Conservation (phyloP, 2,329 filamentous ascomycete species). For the Penicillium crustosum region DNA sequence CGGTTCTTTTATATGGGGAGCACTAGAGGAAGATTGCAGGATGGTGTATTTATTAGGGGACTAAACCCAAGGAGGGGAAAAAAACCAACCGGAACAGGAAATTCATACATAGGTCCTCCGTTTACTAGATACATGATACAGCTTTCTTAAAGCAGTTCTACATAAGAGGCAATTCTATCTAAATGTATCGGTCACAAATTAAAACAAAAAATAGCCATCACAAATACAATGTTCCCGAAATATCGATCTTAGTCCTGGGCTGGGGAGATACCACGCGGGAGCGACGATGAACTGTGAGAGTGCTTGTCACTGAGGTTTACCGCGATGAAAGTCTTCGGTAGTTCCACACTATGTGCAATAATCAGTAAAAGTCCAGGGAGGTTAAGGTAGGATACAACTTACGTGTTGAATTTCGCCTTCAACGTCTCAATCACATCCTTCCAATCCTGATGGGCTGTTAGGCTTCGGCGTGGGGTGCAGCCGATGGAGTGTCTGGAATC, state of each 20-base stretch:
- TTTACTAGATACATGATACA: not conserved
- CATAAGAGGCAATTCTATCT: not conserved
- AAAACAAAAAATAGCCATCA: not conserved
- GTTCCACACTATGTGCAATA: conserved; percentile 44
- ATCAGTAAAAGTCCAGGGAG: conserved; percentile 2
- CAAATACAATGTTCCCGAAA: not conserved
- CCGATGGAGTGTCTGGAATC: conserved; percentile 97
- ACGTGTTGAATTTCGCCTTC: conserved; percentile 92
- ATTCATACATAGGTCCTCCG: not conserved
- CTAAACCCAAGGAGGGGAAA: too few species aligned
- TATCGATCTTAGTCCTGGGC: not conserved
- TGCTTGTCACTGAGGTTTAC: conserved; percentile 54
- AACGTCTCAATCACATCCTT: conserved; percentile 95
- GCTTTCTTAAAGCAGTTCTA: not conserved
- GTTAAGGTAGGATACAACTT: conserved; percentile 43
- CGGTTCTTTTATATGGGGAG: not conserved
- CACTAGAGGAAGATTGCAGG: not conserved
- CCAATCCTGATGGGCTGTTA: conserved; percentile 93
- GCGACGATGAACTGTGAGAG: conserved; percentile 18
- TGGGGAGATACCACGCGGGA: not conserved
- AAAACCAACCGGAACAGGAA: not conserved
- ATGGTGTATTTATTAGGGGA: not conserved
- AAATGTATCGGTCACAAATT: not conserved
- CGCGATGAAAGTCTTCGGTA: conserved; percentile 53
- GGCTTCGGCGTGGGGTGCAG: conserved; percentile 81